These are phyloP conservation scores for Thraustochytrium sp. DNA, from an alignment of 352 stramenopile genomes.

Conservation along the genomic window DNA sequence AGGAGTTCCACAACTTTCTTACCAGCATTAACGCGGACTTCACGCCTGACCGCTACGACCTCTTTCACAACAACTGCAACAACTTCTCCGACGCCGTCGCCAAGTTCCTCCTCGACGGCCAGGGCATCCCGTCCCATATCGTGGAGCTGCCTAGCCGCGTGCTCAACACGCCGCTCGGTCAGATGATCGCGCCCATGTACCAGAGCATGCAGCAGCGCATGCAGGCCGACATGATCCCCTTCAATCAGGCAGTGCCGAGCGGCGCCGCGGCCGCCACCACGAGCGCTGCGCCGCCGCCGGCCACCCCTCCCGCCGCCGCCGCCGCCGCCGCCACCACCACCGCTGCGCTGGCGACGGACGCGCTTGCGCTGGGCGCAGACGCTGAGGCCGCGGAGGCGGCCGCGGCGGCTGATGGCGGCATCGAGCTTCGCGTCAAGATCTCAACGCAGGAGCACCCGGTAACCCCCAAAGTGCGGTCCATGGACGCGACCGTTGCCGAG, in stretches of 20 bases:
- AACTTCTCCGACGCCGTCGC: conserved; percentile 87
- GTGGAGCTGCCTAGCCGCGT: conserved; percentile 40
- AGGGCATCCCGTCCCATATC: conserved; percentile 68
- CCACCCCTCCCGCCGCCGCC: not conserved
- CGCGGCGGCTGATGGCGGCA: not conserved
- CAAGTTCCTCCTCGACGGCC: conserved; percentile 69
- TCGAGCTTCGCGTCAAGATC: conserved; percentile 16
- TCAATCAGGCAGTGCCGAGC: not conserved
- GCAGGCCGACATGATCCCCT: conserved; percentile 32
- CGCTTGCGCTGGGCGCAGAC: not conserved
- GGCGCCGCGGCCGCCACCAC: not conserved
- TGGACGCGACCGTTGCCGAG: not conserved
- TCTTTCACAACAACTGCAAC: conserved; percentile 93
- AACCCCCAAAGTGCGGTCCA: not conserved
- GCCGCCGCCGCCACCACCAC: not conserved
- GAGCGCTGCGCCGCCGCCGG: not conserved
- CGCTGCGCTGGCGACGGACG: not conserved
- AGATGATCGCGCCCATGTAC: conserved; percentile 43
- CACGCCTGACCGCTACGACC: conserved; percentile 79
- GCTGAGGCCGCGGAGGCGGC: not conserved
- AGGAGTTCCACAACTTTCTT: conserved; percentile 75
- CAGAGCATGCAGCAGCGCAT: conserved; percentile 34
- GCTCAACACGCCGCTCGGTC: not conserved
- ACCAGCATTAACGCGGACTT: conserved; percentile 69
- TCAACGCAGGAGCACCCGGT: not conserved